Evolutionary conservation across 2,329 filamentous ascomycete species (phyloP).

Genomic region (Polychaeton citri): DNA sequence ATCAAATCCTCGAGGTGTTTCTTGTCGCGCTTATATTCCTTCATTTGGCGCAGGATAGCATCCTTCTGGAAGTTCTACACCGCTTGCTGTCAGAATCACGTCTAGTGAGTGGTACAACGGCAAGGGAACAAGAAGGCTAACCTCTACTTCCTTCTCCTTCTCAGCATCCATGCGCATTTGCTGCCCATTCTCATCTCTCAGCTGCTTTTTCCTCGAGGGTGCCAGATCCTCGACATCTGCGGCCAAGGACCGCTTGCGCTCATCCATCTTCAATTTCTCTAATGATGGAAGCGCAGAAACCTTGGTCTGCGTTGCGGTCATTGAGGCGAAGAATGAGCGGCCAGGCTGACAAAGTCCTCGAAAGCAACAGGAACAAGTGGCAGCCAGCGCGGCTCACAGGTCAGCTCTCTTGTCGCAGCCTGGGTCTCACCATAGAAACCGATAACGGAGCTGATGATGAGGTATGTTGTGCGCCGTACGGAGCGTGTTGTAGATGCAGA

Average conservation of each 20-base stretch:
- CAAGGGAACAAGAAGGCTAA: slow-evolving; percentile 38
- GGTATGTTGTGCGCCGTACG: too few species aligned
- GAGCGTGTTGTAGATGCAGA: too few species aligned
- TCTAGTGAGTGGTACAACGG: slow-evolving; percentile 6
- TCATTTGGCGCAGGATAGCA: slow-evolving; percentile 94
- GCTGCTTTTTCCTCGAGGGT: slow-evolving; percentile 84
- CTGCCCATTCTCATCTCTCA: slow-evolving; percentile 60
- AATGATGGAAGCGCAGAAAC: slow-evolving; percentile 46
- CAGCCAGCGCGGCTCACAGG: too few species aligned
- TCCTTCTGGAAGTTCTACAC: slow-evolving; percentile 80
- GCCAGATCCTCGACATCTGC: slow-evolving; percentile 68
- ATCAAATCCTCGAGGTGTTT: slow-evolving; percentile 67
- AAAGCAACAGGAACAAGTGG: too few species aligned
- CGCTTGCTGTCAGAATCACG: slow-evolving; percentile 4
- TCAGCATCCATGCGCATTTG: slow-evolving; percentile 48
- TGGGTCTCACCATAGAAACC: too few species aligned
- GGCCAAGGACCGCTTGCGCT: slow-evolving; percentile 89
- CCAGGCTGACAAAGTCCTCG: too few species aligned
- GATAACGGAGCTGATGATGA: too few species aligned
- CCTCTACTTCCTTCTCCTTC: slow-evolving; percentile 60
- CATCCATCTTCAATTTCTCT: slow-evolving; percentile 91
- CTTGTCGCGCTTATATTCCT: slow-evolving; percentile 90
- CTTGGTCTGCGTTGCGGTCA: slow-evolving; percentile 16
- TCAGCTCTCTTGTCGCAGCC: too few species aligned
- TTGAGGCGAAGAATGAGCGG: slow-evolving; percentile 3